phyloP scores from a whole-genome alignment of 495 filamentous ascomycete species.

The Durotheca rogersii region DNA sequence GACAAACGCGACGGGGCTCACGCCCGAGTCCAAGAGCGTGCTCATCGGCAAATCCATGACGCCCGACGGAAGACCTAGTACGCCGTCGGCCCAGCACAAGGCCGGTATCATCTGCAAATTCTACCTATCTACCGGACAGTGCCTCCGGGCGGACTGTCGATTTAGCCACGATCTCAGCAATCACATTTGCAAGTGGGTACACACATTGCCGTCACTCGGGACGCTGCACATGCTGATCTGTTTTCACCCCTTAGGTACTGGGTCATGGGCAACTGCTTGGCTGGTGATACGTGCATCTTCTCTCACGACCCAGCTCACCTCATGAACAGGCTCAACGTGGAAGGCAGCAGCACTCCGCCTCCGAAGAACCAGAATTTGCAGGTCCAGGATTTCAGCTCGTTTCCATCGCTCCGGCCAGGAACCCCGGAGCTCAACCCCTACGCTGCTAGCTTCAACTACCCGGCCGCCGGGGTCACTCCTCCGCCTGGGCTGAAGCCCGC shows the following conservation, averaged over 20 bases:
- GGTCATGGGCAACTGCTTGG: conserved; percentile 94
- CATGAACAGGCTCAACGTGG: conserved; percentile 65
- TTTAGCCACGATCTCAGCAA: conserved; percentile 96
- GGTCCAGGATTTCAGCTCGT: conserved; percentile 84
- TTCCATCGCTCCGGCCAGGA: conserved; percentile 72
- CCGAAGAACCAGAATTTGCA: conserved; percentile 65
- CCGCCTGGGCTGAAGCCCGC: conserved; percentile 62
- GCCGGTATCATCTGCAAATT: conserved; percentile 94
- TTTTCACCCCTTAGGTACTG: conserved; percentile 66
- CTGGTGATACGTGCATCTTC: conserved; percentile 92
- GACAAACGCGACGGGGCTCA: conserved; percentile 40
- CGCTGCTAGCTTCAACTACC: conserved; percentile 54
- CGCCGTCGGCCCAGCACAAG: conserved; percentile 68
- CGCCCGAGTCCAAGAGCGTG: conserved; percentile 57
- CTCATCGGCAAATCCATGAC: conserved; percentile 91
- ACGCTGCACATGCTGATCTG: conserved; percentile 30
- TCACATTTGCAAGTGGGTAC: conserved; percentile 94
- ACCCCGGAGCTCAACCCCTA: conserved; percentile 61
- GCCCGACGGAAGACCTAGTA: conserved; percentile 66
- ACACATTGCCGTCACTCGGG: not conserved
- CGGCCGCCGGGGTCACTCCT: conserved; percentile 53
- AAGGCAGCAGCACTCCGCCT: conserved; percentile 62
- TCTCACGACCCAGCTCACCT: conserved; percentile 90
- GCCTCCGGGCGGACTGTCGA: conserved; percentile 90
- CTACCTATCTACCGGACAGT: conserved; percentile 87